Percentiles rank a stretch among this genome's conserved stretches.
These are phyloP conservation scores for Pythium aphanidermatum DNA, from an alignment of 352 stramenopile genomes.

Conservation along the genomic window DNA sequence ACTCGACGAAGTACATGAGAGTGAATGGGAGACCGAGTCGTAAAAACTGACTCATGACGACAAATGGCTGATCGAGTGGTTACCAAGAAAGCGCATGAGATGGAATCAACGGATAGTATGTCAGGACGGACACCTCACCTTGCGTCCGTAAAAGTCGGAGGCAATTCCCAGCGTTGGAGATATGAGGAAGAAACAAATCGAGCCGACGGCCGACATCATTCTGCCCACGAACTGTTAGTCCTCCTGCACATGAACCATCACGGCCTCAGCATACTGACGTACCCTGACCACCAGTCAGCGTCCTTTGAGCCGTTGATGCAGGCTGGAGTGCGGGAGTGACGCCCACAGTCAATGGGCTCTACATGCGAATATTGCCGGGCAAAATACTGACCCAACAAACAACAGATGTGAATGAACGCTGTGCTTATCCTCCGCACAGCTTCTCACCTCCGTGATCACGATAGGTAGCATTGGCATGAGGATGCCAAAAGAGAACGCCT, in stretches of 20 bases:
- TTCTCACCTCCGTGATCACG: constrained; percentile 54
- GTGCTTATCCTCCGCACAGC: too few species aligned
- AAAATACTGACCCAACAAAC: constrained; percentile 49
- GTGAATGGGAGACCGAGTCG: constrained; percentile 58
- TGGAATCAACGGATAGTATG: not conserved
- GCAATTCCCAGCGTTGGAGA: constrained; percentile 66
- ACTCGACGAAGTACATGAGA: constrained; percentile 63
- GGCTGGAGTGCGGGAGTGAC: constrained; percentile 35
- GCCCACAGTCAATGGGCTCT: constrained; percentile 47
- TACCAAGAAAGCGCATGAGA: not conserved
- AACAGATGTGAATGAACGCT: not conserved
- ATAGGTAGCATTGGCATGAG: constrained; percentile 62
- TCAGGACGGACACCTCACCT: too few species aligned
- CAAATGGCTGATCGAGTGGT: constrained; percentile 37
- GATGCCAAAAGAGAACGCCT: constrained; percentile 54
- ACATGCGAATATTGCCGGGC: constrained; percentile 42
- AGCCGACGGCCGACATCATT: constrained; percentile 60
- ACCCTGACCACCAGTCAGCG: constrained; percentile 69
- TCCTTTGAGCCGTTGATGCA: constrained; percentile 63
- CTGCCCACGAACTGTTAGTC: constrained; percentile 13
- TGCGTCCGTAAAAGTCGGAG: constrained; percentile 70
- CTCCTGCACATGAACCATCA: not conserved
- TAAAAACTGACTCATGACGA: constrained; percentile 58
- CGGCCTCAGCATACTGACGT: not conserved
- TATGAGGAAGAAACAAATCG: constrained; percentile 52